phyloP scores from a whole-genome alignment of 805 yeast species.

The Metschnikowia bowlesiae region DNA sequence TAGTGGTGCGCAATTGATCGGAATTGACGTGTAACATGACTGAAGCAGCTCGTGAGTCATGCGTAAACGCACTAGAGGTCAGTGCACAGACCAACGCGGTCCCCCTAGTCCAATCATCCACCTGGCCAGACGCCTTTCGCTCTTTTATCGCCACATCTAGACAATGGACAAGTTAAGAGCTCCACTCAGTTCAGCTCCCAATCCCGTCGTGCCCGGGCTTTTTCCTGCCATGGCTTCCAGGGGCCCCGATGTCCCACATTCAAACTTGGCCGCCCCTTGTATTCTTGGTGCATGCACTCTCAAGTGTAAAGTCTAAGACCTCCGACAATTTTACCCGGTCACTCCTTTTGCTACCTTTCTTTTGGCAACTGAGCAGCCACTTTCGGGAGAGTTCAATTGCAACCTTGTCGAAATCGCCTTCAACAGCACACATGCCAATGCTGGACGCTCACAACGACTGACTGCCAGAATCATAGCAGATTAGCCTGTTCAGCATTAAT shows the following conservation, averaged over 20 bases:
- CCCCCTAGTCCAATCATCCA: too few relatives aligned
- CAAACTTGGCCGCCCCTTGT: constrained; percentile 20
- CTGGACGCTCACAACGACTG: too few relatives aligned
- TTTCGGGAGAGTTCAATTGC: too few relatives aligned
- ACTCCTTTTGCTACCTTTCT: background rate
- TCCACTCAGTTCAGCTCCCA: constrained; percentile 2
- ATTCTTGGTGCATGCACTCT: constrained; percentile 4
- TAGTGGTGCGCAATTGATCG: too few relatives aligned
- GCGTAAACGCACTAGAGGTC: background rate
- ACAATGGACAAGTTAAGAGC: background rate
- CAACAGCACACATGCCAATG: too few relatives aligned
- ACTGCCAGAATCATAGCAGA: too few relatives aligned
- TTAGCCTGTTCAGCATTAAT: too few relatives aligned
- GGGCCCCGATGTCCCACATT: constrained; percentile 24
- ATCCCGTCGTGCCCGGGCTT: constrained; percentile 34
- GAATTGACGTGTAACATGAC: background rate
- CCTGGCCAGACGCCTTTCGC: too few relatives aligned
- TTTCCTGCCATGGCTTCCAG: constrained; percentile 30
- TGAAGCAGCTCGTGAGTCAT: background rate
- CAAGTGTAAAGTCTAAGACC: background rate
- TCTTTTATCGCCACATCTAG: background rate
- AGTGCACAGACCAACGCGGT: background rate
- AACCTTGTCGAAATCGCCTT: too few relatives aligned
- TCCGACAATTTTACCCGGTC: background rate
- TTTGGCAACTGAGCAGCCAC: too few relatives aligned